Evolutionary conservation across 1,139 yeast species (phyloP).

Genomic region (Kluyveromyces sp.): DNA sequence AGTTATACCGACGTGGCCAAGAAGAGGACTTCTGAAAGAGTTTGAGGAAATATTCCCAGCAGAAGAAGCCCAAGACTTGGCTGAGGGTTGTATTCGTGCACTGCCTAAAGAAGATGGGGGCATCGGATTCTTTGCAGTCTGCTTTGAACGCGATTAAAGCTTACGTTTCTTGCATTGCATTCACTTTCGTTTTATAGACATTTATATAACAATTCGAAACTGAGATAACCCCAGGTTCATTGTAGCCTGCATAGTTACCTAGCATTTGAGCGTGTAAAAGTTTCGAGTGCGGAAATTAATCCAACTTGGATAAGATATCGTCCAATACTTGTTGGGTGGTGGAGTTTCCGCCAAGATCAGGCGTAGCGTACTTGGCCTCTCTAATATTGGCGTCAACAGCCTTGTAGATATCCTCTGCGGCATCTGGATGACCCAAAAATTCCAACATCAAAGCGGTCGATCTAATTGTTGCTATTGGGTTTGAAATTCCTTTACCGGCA

Average conservation of each 20-base stretch:
- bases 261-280: no score
- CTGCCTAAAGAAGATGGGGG: conserved; percentile 89
- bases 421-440: conserved; percentile 83
- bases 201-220: no score
- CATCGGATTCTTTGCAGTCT: conserved; percentile 88
- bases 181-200: no score
- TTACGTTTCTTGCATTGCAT: conserved; percentile 1
- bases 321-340: conserved; percentile 80
- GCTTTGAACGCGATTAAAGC: conserved; percentile 31
- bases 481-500: conserved; percentile 89
- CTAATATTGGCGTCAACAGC: conserved; percentile 92
- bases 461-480: conserved; percentile 96
- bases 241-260: no score
- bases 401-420: conserved; percentile 85
- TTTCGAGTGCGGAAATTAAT: no score
- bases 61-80: conserved; percentile 45
- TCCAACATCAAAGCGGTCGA: conserved; percentile 96
- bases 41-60: conserved; percentile 47
- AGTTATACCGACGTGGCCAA: conserved; percentile 78
- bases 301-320: conserved; percentile 46
- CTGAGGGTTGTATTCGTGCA: conserved; percentile 83
- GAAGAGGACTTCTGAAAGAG: conserved; percentile 72
- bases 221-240: no score
- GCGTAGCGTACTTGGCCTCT: conserved; percentile 78
- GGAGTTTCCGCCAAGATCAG: conserved; percentile 89